phyloP scores from a whole-genome alignment of 2,329 filamentous ascomycete genomes.

The Penicillium concentricum region DNA sequence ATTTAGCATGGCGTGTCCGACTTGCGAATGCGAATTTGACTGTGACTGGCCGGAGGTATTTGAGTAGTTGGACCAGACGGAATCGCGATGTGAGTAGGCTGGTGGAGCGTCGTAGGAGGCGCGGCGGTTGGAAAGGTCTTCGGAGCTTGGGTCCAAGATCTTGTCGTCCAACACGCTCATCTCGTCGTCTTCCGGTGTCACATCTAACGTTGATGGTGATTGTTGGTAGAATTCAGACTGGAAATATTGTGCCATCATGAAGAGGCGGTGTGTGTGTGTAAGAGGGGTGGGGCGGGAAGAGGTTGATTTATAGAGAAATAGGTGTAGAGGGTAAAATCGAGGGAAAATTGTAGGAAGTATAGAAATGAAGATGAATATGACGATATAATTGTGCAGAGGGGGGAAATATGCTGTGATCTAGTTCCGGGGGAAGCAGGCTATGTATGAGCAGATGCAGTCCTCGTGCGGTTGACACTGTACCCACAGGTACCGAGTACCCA shows the following conservation, averaged over 20 bases:
- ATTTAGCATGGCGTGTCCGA: slow-evolving; percentile 50
- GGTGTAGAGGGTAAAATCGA: slow-evolving; percentile 4
- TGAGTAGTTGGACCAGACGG: slow-evolving; percentile 51
- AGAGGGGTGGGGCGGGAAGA: slow-evolving; percentile 9
- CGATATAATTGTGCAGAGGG: slow-evolving; percentile 8
- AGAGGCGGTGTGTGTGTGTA: slow-evolving; percentile 24
- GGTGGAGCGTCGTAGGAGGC: slow-evolving; percentile 49
- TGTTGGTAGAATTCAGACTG: slow-evolving; percentile 48
- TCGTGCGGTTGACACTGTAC: slow-evolving; percentile 11
- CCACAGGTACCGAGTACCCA: slow-evolving; percentile 12
- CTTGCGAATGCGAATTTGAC: slow-evolving; percentile 43
- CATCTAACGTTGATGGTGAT: slow-evolving; percentile 43
- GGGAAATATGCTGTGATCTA: slow-evolving; percentile 5
- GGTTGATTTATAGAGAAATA: slow-evolving; percentile 2
- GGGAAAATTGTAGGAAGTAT: background rate
- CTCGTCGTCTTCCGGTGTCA: slow-evolving; percentile 50
- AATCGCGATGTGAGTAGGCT: slow-evolving; percentile 54
- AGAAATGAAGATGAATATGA: slow-evolving; percentile 4
- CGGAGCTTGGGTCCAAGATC: slow-evolving; percentile 51
- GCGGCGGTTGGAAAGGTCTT: slow-evolving; percentile 49
- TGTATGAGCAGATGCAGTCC: slow-evolving; percentile 7
- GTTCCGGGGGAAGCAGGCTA: slow-evolving; percentile 9
- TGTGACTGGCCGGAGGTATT: slow-evolving; percentile 43
- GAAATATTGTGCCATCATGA: slow-evolving; percentile 46
- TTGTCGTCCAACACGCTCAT: slow-evolving; percentile 52